phyloP scores from a whole-genome alignment of 2,329 filamentous ascomycete genomes.

The Neophaeococcomyces mojaviensis region DNA sequence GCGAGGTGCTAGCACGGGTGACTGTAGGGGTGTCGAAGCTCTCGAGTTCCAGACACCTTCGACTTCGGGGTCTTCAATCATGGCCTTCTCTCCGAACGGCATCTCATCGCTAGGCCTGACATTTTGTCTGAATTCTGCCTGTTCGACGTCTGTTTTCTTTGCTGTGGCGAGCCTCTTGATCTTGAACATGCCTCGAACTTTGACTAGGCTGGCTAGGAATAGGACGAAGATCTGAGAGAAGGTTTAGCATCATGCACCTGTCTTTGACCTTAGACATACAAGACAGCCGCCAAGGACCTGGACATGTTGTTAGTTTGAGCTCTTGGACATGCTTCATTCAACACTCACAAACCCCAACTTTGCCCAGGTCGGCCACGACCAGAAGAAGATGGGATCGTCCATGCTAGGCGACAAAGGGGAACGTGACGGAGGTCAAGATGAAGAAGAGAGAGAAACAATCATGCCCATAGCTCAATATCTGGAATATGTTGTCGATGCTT shows the following conservation, averaged over 20 bases:
- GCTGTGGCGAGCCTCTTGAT: conserved; percentile 51
- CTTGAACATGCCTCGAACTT: conserved; percentile 49
- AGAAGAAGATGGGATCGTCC: conserved; percentile 13
- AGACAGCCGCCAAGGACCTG: conserved; percentile 17
- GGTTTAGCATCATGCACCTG: conserved; percentile 39
- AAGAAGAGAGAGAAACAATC: conserved; percentile 1
- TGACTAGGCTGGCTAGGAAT: conserved; percentile 57
- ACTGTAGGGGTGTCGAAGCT: conserved; percentile 31
- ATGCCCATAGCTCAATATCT: conserved; percentile 4
- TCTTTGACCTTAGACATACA: conserved; percentile 6
- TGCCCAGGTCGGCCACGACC: conserved; percentile 21
- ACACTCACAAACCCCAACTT: conserved; percentile 20
- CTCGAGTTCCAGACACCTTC: conserved; percentile 75
- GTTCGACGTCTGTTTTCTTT: conserved; percentile 48
- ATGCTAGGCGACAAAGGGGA: neutral
- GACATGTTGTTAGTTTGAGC: conserved; percentile 3
- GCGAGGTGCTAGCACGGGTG: conserved; percentile 5
- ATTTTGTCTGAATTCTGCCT: conserved; percentile 46
- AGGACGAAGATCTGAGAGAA: conserved; percentile 46
- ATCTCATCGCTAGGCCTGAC: conserved; percentile 52
- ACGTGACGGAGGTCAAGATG: neutral
- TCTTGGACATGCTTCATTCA: neutral
- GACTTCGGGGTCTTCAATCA: conserved; percentile 74
- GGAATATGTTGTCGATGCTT: neutral
- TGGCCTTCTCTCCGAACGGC: conserved; percentile 77